Percentiles rank a stretch among this genome's conserved stretches.
Conservation (phyloP, 163 green algal species). For the Chloromonas sp. region DNA sequence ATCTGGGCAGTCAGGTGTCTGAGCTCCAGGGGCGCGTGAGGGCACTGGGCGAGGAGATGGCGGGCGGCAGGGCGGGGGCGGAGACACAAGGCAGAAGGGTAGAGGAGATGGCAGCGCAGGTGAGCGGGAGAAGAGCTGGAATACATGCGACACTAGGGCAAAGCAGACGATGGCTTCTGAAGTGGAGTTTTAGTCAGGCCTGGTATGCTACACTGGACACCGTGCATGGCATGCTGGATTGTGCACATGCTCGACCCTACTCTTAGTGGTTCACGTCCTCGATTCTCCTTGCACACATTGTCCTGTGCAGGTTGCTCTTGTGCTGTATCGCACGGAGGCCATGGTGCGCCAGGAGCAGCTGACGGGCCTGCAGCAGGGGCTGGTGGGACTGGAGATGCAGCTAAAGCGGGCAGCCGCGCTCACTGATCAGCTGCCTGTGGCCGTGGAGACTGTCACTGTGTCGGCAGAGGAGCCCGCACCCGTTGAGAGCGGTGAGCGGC, state of each 20-base stretch:
- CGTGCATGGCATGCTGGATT: slow-evolving; percentile 8
- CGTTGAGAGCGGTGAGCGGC: no score
- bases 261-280: no score
- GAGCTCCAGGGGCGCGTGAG: no score
- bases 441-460: no score
- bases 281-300: background rate
- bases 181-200: background rate
- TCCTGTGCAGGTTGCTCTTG: slow-evolving; percentile 1
- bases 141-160: background rate
- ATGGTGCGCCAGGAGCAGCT: slow-evolving; percentile 23
- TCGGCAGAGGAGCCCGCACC: no score
- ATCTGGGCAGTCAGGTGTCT: no score
- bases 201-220: background rate
- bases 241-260: slow-evolving; percentile 12
- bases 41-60: no score
- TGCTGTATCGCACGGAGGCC: slow-evolving; percentile 13
- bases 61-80: no score
- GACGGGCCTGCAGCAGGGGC: slow-evolving; percentile 11
- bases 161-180: slow-evolving; percentile 1
- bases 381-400: slow-evolving; percentile 21
- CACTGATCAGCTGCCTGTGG: background rate
- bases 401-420: background rate
- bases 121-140: background rate
- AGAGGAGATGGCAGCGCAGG: background rate
- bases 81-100: no score